These are phyloP conservation scores for Citrullus colocynthis DNA, from an alignment of 306 rosid genomes.

Conservation along the genomic window DNA sequence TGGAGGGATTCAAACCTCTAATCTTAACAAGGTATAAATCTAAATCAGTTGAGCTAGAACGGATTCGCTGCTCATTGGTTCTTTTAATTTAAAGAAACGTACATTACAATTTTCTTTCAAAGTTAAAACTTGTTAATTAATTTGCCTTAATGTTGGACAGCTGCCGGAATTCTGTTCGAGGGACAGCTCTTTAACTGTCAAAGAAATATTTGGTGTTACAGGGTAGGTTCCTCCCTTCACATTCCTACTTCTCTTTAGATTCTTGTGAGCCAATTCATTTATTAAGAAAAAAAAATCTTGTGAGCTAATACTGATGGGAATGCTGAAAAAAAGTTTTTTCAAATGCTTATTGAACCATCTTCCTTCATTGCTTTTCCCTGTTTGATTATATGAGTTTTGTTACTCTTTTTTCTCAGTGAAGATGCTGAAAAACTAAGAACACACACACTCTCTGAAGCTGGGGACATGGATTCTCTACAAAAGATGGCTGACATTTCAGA, in stretches of 20 bases:
- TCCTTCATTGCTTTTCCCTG: not conserved
- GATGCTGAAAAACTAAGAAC: constrained; percentile 71
- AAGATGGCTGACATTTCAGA: constrained; percentile 65
- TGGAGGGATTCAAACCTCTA: too few relatives aligned
- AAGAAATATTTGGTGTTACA: constrained; percentile 90
- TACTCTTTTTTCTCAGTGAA: constrained; percentile 32
- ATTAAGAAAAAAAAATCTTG: not conserved
- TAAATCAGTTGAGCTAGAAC: too few relatives aligned
- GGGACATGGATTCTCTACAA: constrained; percentile 65
- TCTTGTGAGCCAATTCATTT: not conserved
- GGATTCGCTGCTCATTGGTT: not conserved
- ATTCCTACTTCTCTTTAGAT: not conserved
- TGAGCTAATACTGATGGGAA: not conserved
- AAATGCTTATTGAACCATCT: not conserved
- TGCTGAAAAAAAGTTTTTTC: not conserved
- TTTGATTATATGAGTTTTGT: not conserved
- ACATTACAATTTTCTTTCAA: not conserved
- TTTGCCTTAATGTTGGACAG: constrained; percentile 30
- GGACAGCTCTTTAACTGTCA: constrained; percentile 69
- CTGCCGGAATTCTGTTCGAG: constrained; percentile 78
- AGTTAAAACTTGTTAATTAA: constrained; percentile 8
- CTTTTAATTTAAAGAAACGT: not conserved
- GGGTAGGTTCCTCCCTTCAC: constrained; percentile 49
- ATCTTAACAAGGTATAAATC: too few relatives aligned
- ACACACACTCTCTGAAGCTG: constrained; percentile 67